A percentile compares a stretch with the other conserved stretches of the same genome.
Evolutionary conservation across 2,329 filamentous ascomycete genomes (phyloP).

Genomic region (Penicillium sp.): DNA sequence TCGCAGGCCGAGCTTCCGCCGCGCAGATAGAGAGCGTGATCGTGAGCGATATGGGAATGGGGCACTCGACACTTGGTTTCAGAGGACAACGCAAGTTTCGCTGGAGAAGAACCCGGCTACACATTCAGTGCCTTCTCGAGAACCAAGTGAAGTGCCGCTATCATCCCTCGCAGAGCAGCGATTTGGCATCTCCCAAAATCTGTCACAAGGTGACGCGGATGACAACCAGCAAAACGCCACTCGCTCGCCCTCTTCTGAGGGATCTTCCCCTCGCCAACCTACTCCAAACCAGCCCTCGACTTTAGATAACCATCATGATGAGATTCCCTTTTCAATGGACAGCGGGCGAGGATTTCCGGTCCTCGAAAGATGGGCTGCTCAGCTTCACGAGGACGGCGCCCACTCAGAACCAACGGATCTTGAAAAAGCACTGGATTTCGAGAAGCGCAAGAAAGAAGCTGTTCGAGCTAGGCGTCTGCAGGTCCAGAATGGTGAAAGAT

Average conservation of each 20-base stretch:
- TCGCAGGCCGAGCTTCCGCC: neutral
- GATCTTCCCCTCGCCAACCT: neutral
- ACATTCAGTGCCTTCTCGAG: neutral
- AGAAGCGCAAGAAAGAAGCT: conserved; percentile 25
- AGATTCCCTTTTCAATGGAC: conserved; percentile 13
- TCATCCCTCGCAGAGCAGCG: conserved; percentile 18
- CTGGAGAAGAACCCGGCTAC: neutral
- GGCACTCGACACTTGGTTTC: conserved; percentile 26
- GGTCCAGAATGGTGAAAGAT: neutral
- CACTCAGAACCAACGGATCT: conserved; percentile 8
- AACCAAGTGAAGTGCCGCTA: conserved; percentile 6
- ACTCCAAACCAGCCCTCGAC: neutral
- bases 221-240: neutral
- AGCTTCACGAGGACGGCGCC: conserved; percentile 12
- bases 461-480: conserved; percentile 11
- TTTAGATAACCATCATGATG: neutral
- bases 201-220: neutral
- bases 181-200: conserved; percentile 4
- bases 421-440: conserved; percentile 25
- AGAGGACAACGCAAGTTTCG: conserved; percentile 16
- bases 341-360: conserved; percentile 25
- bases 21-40: conserved; percentile 16
- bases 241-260: neutral
- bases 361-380: conserved; percentile 25
- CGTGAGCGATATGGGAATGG: conserved; percentile 24